These are phyloP conservation scores for Paramecium sexaurelia DNA, from an alignment of 73 alveolate species.

Conservation along the genomic window DNA sequence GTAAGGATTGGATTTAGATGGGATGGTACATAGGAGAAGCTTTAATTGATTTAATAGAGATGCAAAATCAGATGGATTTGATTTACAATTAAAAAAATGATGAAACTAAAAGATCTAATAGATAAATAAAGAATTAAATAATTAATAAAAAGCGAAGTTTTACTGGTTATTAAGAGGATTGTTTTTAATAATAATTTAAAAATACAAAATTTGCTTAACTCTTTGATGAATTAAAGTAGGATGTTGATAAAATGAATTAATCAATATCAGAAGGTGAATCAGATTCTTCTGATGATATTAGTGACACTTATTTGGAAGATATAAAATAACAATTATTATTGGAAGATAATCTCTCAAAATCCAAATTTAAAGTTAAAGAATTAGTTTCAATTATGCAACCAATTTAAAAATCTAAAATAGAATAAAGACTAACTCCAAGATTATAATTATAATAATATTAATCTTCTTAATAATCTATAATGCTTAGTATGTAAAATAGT, in stretches of 20 bases:
- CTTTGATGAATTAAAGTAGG: conserved; percentile 36
- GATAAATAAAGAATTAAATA: background rate
- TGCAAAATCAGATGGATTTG: background rate
- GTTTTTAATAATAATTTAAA: background rate
- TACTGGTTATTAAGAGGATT: conserved; percentile 51
- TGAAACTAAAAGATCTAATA: background rate
- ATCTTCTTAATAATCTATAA: background rate
- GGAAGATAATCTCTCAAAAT: background rate
- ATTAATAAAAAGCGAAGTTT: conserved; percentile 42
- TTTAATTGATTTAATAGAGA: background rate
- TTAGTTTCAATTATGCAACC: background rate
- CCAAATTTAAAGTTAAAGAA: background rate
- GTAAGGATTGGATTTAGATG: conserved; percentile 47
- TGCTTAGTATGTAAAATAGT: background rate
- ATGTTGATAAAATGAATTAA: conserved; percentile 34
- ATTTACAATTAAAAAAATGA: background rate
- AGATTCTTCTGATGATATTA: conserved; percentile 62
- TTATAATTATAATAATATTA: background rate
- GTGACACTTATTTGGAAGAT: conserved; percentile 28
- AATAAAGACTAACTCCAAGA: background rate
- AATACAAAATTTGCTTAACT: conserved; percentile 48
- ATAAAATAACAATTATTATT: background rate
- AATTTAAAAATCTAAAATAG: background rate
- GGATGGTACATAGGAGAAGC: conserved; percentile 53
- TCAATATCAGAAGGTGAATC: conserved; percentile 66